A percentile compares a stretch with the other conserved stretches of the same genome.
phyloP scores from a whole-genome alignment of 2,329 filamentous ascomycete genomes.

The Fusarium chuoi region DNA sequence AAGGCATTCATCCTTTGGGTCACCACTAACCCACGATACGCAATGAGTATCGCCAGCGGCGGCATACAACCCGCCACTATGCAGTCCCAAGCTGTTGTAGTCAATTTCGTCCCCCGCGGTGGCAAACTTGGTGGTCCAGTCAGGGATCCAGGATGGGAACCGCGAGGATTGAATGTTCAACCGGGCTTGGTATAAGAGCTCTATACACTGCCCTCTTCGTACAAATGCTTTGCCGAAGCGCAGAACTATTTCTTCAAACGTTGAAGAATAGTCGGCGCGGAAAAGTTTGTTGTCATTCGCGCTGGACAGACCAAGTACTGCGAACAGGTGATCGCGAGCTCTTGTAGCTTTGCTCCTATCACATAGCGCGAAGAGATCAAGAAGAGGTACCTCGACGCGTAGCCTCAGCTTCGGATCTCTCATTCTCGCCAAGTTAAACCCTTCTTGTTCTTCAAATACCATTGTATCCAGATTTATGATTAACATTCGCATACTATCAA shows the following conservation, averaged over 20 bases:
- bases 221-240: not conserved
- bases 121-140: not conserved
- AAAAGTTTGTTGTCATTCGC: rapidly evolving
- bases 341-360: not conserved
- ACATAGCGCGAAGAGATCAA: not conserved
- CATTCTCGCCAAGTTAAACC: not conserved
- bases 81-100: rapidly evolving
- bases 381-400: not conserved
- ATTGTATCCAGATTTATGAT: not conserved
- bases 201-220: not conserved
- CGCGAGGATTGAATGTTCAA: not conserved
- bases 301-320: rapidly evolving
- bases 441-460: not conserved
- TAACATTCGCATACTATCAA: not conserved
- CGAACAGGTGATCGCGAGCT: not conserved
- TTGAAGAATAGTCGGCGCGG: rapidly evolving
- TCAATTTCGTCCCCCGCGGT: not conserved
- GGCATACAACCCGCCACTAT: not conserved
- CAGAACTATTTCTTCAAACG: not conserved
- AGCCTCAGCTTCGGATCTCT: not conserved
- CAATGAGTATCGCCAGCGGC: not conserved
- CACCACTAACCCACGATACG: not conserved
- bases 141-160: not conserved
- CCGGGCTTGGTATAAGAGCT: not conserved
- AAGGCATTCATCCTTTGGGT: not conserved